Evolutionary conservation across 306 rosid species (phyloP).

Genomic region (Chamaecrista fasciculata): DNA sequence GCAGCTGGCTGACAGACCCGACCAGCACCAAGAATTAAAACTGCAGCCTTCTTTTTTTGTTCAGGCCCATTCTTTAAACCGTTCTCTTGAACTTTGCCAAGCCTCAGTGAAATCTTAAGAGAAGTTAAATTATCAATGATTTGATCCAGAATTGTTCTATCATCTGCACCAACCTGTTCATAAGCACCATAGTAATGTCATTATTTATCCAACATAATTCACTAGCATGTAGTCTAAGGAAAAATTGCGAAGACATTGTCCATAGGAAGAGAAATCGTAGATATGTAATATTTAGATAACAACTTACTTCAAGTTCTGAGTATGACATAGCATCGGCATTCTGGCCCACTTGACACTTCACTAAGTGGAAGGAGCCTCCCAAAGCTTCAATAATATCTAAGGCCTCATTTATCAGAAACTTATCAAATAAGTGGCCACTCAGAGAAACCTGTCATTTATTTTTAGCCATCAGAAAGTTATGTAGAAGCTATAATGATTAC

Average conservation of each 20-base stretch:
- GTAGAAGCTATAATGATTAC: slow-evolving; percentile 1
- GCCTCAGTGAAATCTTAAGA: slow-evolving; percentile 60
- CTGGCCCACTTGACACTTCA: slow-evolving; percentile 81
- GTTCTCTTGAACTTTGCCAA: slow-evolving; percentile 61
- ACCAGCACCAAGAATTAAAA: slow-evolving; percentile 94
- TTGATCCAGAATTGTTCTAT: slow-evolving; percentile 58
- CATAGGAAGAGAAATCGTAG: background rate
- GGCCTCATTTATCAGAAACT: slow-evolving; percentile 90
- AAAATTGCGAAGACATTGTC: slow-evolving; percentile 1
- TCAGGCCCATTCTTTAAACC: slow-evolving; percentile 41
- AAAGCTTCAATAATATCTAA: slow-evolving; percentile 90
- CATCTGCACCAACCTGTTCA: slow-evolving; percentile 87
- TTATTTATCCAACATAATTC: slow-evolving; percentile 2
- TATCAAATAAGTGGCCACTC: slow-evolving; percentile 86
- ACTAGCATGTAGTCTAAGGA: background rate
- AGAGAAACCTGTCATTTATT: slow-evolving; percentile 69
- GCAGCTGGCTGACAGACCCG: slow-evolving; percentile 95
- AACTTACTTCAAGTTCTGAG: slow-evolving; percentile 92
- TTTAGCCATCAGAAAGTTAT: slow-evolving; percentile 31
- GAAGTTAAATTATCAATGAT: slow-evolving; percentile 76
- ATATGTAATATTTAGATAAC: background rate
- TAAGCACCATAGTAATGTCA: slow-evolving; percentile 25
- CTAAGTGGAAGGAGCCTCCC: slow-evolving; percentile 87
- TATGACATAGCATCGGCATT: slow-evolving; percentile 59
- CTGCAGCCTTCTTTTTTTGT: slow-evolving; percentile 52